Evolutionary conservation across 805 yeast species (phyloP), one percentile per base, ranked within the genome.

Genomic region (Maudiozyma turicensis): DNA sequence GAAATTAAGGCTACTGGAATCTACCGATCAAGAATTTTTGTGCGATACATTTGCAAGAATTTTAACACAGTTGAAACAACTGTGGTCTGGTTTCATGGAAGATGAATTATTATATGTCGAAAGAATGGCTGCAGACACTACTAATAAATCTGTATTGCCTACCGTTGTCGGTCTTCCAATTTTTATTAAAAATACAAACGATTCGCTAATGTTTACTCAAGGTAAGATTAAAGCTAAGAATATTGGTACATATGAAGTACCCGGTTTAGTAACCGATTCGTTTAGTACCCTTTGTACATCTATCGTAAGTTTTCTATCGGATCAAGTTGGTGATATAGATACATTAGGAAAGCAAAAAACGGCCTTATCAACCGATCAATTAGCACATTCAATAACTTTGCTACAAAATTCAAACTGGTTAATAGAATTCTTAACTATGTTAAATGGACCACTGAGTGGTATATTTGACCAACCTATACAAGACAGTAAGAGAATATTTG

Each of bases 11-110:
- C 59, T 56, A 9, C 59, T 72, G 15, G 74, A 74, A 8, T 66
- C 76, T 8, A 70, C 82, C 1, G 77, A 78, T 60, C 89, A 83
- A 58, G 95, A 86, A 53, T 86, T 75, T 55, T 66, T 76, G 20
- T 68, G 76, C 50, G 71, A 74, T 39, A 69, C 74, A 47, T 69
- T 83, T 52, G 71, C 70, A 33, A 78, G 77, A 51, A 54, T 81
- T 5, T 66, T 70, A n/a, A 79, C 78, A 31, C 77, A 76, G 59
- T 68, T 80, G 42, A 67, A 66, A 40, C 65, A 64, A 35, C 69
- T 71, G 14, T 87, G 95, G 95, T 66, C 67, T 15, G 77, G 76
- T 52, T 78, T 77, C 52, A 64, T 83, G 28, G 76, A 75, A 14
- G 67, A 66, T n/a, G 87, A 85, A 60, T 65, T 76, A 6, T 66